A percentile compares a stretch with the other conserved stretches of the same genome.
Conservation (phyloP, 352 stramenopile species). For the Phytophthora boehmeriae region DNA sequence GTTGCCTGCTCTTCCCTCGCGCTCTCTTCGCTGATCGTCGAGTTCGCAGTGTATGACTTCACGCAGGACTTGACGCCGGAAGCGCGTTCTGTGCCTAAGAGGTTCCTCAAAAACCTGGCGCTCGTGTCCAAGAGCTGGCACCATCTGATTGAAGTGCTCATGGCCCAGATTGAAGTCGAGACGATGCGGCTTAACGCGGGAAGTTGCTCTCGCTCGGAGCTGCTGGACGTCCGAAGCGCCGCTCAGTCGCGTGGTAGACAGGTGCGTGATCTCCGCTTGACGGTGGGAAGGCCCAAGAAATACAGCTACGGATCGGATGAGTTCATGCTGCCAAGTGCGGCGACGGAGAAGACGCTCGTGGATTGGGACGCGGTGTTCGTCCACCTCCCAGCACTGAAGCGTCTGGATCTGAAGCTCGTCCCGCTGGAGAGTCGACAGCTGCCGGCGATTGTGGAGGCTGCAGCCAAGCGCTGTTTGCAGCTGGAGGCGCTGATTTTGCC, state of each 20-base stretch:
- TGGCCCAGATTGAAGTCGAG: slow-evolving; percentile 6
- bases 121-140: background rate
- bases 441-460: slow-evolving; percentile 14
- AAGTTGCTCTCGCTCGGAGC: slow-evolving; percentile 4
- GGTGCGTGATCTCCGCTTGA: slow-evolving; percentile 21
- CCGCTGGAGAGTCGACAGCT: slow-evolving; percentile 21
- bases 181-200: slow-evolving; percentile 18
- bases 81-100: background rate
- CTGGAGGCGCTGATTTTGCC: slow-evolving; percentile 25
- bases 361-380: slow-evolving; percentile 21
- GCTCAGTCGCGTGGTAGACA: slow-evolving; percentile 9
- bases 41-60: slow-evolving; percentile 29
- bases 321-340: slow-evolving; percentile 6
- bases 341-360: slow-evolving; percentile 9
- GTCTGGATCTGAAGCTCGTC: slow-evolving; percentile 22
- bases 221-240: background rate
- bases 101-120: background rate
- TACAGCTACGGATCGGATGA: slow-evolving; percentile 8
- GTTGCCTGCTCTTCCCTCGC: slow-evolving; percentile 2
- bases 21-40: slow-evolving; percentile 17
- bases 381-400: slow-evolving; percentile 6
- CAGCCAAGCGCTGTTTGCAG: slow-evolving; percentile 13
- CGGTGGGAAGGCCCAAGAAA: slow-evolving; percentile 10
- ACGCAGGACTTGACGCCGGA: slow-evolving; percentile 23
- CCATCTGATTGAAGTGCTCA: slow-evolving; percentile 14